Percentiles rank a stretch among this genome's conserved stretches.
These are phyloP conservation scores for Botrytis aclada DNA, from an alignment of 2,329 filamentous ascomycete species.

Conservation along the genomic window DNA sequence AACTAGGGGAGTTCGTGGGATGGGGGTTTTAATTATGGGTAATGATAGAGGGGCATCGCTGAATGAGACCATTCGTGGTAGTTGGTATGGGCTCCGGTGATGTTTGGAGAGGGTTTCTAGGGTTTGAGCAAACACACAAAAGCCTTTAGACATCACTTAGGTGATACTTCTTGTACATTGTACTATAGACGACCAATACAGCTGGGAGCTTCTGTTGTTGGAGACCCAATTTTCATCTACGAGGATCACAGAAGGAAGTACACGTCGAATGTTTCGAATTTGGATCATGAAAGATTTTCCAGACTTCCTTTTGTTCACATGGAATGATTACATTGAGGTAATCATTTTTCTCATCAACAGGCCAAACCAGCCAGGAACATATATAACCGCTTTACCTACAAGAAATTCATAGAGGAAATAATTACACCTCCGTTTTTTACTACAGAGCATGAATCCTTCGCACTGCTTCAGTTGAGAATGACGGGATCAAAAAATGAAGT, in stretches of 20 bases:
- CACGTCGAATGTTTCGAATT: background rate
- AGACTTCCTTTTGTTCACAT: background rate
- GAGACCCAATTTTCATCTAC: constrained; percentile 19
- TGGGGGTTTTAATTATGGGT: constrained; percentile 31
- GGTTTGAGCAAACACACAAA: constrained; percentile 29
- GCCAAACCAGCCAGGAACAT: background rate
- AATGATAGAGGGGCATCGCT: constrained; percentile 30
- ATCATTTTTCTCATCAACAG: background rate
- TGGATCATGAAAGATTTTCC: background rate
- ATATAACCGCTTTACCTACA: background rate
- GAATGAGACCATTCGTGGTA: constrained; percentile 21
- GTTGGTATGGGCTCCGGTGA: constrained; percentile 26
- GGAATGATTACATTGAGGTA: background rate
- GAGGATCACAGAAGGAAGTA: background rate
- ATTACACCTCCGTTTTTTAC: background rate
- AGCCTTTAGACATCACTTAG: constrained; percentile 37
- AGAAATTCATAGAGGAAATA: background rate
- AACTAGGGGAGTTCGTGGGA: constrained; percentile 28
- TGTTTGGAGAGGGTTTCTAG: constrained; percentile 28
- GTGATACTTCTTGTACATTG: constrained; percentile 40
- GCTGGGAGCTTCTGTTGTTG: constrained; percentile 22
- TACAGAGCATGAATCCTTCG: background rate
- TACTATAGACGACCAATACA: constrained; percentile 37
- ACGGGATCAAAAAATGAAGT: background rate
- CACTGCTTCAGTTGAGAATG: background rate